These are phyloP conservation scores for Quercus lobata DNA, from an alignment of 331 rosid genomes.

Conservation along the genomic window DNA sequence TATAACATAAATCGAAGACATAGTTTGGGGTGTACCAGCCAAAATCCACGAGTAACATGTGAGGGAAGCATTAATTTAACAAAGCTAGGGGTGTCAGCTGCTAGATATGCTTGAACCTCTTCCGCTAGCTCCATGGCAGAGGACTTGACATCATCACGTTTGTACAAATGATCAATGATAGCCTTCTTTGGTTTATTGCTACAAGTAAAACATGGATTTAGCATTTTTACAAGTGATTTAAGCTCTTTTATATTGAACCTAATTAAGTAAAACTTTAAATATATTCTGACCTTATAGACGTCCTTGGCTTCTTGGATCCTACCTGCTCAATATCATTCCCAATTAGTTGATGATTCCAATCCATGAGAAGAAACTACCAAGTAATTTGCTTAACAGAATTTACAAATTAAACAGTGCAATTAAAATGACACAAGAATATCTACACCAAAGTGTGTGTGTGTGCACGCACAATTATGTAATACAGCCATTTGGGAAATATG, in stretches of 20 bases:
- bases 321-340: too few relatives aligned
- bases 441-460: too few relatives aligned
- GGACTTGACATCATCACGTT: neutral
- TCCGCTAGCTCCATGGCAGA: neutral
- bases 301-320: too few relatives aligned
- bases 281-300: too few relatives aligned
- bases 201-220: neutral
- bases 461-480: too few relatives aligned
- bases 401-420: too few relatives aligned
- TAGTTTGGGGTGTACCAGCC: neutral
- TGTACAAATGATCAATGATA: neutral
- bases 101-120: slow-evolving; percentile 3
- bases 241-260: neutral
- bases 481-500: too few relatives aligned
- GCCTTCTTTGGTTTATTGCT: neutral
- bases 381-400: too few relatives aligned
- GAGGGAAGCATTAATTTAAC: neutral
- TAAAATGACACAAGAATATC: too few relatives aligned
- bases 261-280: too few relatives aligned
- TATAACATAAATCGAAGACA: neutral
- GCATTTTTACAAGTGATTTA: neutral
- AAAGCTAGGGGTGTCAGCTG: slow-evolving; percentile 2
- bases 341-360: too few relatives aligned
- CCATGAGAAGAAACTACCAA: too few relatives aligned
- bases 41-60: neutral